phyloP scores from a whole-genome alignment of 106 monocot species.

The Platanthera zijinensis region DNA sequence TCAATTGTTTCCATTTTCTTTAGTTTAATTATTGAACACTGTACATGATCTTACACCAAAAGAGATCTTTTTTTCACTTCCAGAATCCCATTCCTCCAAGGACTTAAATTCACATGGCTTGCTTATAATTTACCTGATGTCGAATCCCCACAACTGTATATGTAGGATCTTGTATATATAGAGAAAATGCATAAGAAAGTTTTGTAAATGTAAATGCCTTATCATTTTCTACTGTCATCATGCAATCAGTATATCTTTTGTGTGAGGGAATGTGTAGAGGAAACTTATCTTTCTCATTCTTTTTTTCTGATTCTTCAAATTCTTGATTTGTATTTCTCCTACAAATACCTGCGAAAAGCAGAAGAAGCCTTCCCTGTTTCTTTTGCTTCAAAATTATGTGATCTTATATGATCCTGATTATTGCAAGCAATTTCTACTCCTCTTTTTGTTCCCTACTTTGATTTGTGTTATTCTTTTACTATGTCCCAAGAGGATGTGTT shows the following conservation, averaged over 20 bases:
- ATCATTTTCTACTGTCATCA: background rate
- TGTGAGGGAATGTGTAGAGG: background rate
- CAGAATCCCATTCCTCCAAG: background rate
- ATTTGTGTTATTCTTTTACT: background rate
- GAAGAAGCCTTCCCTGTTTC: too few relatives aligned
- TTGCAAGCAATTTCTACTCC: background rate
- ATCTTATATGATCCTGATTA: background rate
- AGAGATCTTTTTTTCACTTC: background rate
- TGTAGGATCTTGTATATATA: background rate
- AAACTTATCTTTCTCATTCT: background rate
- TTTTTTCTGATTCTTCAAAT: background rate
- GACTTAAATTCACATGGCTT: background rate
- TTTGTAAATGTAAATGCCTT: background rate
- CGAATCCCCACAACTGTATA: background rate
- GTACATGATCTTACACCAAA: too few relatives aligned
- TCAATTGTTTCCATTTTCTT: background rate
- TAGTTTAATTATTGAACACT: background rate
- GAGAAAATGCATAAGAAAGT: background rate
- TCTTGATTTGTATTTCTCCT: background rate
- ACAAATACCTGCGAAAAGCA: background rate
- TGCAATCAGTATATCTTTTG: background rate
- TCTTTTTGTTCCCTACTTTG: background rate
- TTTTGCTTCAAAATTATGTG: background rate
- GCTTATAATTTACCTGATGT: background rate
- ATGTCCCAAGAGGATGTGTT: background rate